Evolutionary conservation across 2,329 filamentous ascomycete genomes (phyloP), one percentile per base, ranked within the genome.

Genomic region (Bipolaris oryzae): DNA sequence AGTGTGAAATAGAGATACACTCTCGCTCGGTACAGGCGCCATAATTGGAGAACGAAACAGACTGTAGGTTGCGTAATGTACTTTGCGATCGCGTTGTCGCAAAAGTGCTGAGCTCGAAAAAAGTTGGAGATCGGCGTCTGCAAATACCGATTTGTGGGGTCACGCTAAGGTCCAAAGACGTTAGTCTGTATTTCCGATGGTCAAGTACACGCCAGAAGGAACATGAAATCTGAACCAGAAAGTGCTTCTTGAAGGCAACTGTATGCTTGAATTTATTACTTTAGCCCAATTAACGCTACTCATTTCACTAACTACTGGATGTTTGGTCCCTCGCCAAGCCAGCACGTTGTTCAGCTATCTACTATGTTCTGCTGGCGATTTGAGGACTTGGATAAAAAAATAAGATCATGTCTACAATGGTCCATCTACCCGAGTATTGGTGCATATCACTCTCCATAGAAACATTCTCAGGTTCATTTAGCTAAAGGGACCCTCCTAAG

Each of bases 1-100:
- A 25, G 87, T 85, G 73, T 87, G 87, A 77, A 96, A 94, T 15
- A 93, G 64, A 13, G 67, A 66, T 31, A 28, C 23, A 9, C 61
- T 46, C 34, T 50, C 47, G 7, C 47, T 46, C 49, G 62, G 46
- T 55, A 67, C 62, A 23, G 71, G 70, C 3, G 69, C 69, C 71
- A 74, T 75, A 53, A 50, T 64, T 52, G 11, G 9, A 48, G 20
- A 23, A 33, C 23, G 58, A 6, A 33, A 9, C 28, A 28, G 7
- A 4, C 44, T 23, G 25, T 25, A 20, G 55, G 11, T 43, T 28
- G 50, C 35, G 41, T 37, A 52, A 45, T 57, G 52, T 25, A 42
- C 51, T 58, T 62, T 63, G 66, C 68, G 64, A 66, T 58, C 37
- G 53, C 28, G 45, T 37, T 45, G 54, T 54, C 52, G 57, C 56